These are phyloP conservation scores for Ganoderma meredithae DNA, from an alignment of 1,284 basidiomycete species.

Conservation along the genomic window DNA sequence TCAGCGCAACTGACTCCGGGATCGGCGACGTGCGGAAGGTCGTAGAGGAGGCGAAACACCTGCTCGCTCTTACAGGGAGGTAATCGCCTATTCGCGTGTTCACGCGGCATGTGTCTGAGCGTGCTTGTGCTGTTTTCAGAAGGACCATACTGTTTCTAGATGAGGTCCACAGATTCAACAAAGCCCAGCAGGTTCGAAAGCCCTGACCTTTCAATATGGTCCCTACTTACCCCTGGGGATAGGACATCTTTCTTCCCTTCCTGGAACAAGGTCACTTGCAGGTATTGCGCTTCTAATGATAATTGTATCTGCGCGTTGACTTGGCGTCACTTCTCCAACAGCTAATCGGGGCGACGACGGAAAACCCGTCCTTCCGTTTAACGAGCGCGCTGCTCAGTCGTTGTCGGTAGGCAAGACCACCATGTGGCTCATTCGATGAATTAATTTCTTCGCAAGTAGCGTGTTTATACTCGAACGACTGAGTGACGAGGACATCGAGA, in stretches of 20 bases:
- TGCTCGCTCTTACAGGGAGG: slow-evolving; percentile 76
- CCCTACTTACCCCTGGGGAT: slow-evolving; percentile 7
- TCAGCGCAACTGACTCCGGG: slow-evolving; percentile 80
- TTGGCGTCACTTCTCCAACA: slow-evolving; percentile 35
- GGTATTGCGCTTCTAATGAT: slow-evolving; percentile 45
- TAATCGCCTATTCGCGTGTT: slow-evolving; percentile 30
- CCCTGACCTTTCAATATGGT: not conserved
- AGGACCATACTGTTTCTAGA: slow-evolving; percentile 83
- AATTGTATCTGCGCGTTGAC: slow-evolving; percentile 24
- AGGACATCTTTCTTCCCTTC: slow-evolving; percentile 85
- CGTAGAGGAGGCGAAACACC: slow-evolving; percentile 83
- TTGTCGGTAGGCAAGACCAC: slow-evolving; percentile 64
- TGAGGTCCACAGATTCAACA: slow-evolving; percentile 91
- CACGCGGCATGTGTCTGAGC: not conserved
- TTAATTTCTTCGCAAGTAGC: slow-evolving; percentile 41
- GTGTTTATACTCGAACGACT: slow-evolving; percentile 72
- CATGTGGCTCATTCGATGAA: not conserved
- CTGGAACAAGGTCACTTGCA: slow-evolving; percentile 83
- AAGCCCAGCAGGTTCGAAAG: slow-evolving; percentile 75
- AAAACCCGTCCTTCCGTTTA: slow-evolving; percentile 91
- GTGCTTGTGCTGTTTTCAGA: slow-evolving; percentile 43
- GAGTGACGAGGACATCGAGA: slow-evolving; percentile 61
- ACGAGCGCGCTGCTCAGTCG: slow-evolving; percentile 82
- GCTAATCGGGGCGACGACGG: slow-evolving; percentile 90
- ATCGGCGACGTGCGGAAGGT: slow-evolving; percentile 82